Evolutionary conservation across 306 rosid genomes (phyloP).

Genomic region (Sicyos edulis): DNA sequence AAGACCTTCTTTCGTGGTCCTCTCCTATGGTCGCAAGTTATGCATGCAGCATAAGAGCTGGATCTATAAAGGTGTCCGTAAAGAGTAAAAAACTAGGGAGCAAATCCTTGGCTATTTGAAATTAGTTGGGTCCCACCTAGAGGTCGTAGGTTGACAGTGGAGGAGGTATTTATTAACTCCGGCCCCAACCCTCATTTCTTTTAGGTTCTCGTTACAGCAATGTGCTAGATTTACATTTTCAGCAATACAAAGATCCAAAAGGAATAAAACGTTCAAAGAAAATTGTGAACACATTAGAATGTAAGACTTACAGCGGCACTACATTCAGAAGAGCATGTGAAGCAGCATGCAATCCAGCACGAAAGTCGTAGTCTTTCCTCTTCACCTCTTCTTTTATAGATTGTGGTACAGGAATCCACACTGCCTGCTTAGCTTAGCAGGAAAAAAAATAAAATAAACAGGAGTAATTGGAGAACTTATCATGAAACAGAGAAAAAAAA

Average conservation of each 20-base stretch:
- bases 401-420: conserved; percentile 79
- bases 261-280: neutral
- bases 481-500: neutral
- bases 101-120: neutral
- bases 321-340: conserved; percentile 84
- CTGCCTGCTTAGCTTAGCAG: conserved; percentile 54
- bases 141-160: neutral
- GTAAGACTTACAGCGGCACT: conserved; percentile 79
- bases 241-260: neutral
- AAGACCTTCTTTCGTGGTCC: neutral
- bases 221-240: neutral
- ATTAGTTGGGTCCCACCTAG: neutral
- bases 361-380: conserved; percentile 53
- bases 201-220: neutral
- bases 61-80: too few relatives aligned
- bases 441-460: conserved; percentile 23
- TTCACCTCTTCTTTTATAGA: conserved; percentile 52
- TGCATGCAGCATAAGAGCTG: neutral
- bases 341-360: conserved; percentile 96
- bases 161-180: neutral
- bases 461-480: neutral
- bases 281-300: neutral
- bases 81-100: neutral
- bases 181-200: neutral
- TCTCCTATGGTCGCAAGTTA: neutral